Percentiles rank a stretch among this genome's conserved stretches.
Evolutionary conservation across 2,329 filamentous ascomycete species (phyloP).

Genomic region (Tolypocladium ophioglossoides): DNA sequence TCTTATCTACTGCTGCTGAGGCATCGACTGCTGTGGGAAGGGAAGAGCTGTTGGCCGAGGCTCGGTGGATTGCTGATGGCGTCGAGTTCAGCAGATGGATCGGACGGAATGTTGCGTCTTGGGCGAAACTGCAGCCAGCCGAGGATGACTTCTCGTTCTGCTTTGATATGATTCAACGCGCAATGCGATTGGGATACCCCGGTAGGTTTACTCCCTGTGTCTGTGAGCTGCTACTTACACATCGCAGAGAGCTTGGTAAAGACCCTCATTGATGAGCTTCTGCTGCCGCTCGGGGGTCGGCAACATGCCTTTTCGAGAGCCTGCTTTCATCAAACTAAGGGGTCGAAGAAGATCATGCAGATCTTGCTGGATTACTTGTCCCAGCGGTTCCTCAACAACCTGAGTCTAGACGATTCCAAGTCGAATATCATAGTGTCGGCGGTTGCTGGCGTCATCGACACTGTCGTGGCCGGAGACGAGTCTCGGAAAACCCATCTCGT

Average conservation of each 20-base stretch:
- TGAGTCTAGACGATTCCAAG: slow-evolving; percentile 19
- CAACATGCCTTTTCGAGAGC: slow-evolving; percentile 17
- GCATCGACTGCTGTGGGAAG: slow-evolving; percentile 39
- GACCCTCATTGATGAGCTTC: slow-evolving; percentile 21
- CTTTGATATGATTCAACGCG: slow-evolving; percentile 42
- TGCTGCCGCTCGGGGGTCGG: slow-evolving; percentile 19
- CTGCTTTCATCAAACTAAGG: slow-evolving; percentile 16
- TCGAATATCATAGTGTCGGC: slow-evolving; percentile 38
- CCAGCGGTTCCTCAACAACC: slow-evolving; percentile 27
- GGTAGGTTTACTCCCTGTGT: slow-evolving; percentile 33
- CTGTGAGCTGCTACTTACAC: slow-evolving; percentile 7
- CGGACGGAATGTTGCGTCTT: slow-evolving; percentile 48
- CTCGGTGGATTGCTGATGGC: slow-evolving; percentile 54
- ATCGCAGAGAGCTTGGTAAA: slow-evolving; percentile 30
- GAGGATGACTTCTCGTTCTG: slow-evolving; percentile 29
- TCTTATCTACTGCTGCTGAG: slow-evolving; percentile 42
- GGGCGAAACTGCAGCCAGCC: slow-evolving; percentile 21
- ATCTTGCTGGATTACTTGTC: slow-evolving; percentile 31
- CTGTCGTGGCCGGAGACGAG: slow-evolving; percentile 35
- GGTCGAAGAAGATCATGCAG: slow-evolving; percentile 14
- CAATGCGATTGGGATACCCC: slow-evolving; percentile 61
- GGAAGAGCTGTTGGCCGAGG: slow-evolving; percentile 13
- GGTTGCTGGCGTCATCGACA: slow-evolving; percentile 44
- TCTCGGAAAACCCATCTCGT: slow-evolving; percentile 43
- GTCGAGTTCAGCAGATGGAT: slow-evolving; percentile 61